These are phyloP conservation scores for Leccinum fibrillosum DNA, from an alignment of 768 basidiomycete genomes.

Conservation along the genomic window DNA sequence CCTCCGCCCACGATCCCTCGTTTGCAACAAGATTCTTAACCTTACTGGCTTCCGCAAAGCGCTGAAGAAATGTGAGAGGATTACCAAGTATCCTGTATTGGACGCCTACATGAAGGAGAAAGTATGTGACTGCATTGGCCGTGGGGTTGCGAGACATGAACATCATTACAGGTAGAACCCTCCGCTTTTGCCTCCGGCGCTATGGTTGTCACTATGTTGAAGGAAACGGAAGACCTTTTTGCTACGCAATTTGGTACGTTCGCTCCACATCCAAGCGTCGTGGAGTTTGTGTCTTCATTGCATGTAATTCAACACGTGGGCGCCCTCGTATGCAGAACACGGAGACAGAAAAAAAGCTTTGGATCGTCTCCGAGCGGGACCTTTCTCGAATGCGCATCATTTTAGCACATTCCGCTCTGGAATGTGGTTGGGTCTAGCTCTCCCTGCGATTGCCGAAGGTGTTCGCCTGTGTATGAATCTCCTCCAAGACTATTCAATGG, in stretches of 20 bases:
- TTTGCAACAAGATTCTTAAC: conserved; percentile 64
- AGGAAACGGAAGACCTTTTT: conserved; percentile 73
- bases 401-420: conserved; percentile 77
- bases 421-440: conserved; percentile 60
- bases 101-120: conserved; percentile 79
- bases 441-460: conserved; percentile 68
- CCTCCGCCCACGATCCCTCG: neutral
- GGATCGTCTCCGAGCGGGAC: conserved; percentile 56
- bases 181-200: conserved; percentile 65
- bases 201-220: conserved; percentile 62
- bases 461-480: conserved; percentile 46
- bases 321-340: conserved; percentile 33
- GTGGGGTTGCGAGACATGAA: neutral
- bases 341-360: conserved; percentile 81
- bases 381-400: conserved; percentile 59
- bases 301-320: neutral
- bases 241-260: conserved; percentile 72
- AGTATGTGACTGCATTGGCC: conserved; percentile 33
- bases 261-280: neutral
- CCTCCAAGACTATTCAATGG: neutral
- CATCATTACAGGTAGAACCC: conserved; percentile 51
- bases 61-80: conserved; percentile 82
- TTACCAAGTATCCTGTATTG: conserved; percentile 69
- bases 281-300: neutral
- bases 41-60: conserved; percentile 87